These are phyloP conservation scores for Penicillium sp. DNA, from an alignment of 2,329 filamentous ascomycete species.

Conservation along the genomic window DNA sequence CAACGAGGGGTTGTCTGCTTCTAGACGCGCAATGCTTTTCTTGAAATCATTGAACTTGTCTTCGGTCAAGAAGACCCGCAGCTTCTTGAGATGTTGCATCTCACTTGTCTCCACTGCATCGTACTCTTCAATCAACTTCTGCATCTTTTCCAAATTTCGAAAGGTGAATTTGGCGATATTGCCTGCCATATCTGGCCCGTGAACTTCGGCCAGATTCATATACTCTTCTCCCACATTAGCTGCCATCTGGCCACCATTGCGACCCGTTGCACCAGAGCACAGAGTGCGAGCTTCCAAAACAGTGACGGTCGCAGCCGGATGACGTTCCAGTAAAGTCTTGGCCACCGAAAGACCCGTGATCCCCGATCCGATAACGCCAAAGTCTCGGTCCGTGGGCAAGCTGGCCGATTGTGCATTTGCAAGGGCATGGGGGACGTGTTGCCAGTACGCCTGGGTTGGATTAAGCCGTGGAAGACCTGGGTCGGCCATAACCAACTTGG, in stretches of 20 bases:
- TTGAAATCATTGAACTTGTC: slow-evolving; percentile 20
- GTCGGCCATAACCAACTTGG: slow-evolving; percentile 24
- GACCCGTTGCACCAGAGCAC: slow-evolving; percentile 38
- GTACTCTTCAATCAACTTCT: slow-evolving; percentile 35
- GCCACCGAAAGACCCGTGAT: slow-evolving; percentile 36
- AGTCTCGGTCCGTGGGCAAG: slow-evolving; percentile 27
- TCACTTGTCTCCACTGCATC: slow-evolving; percentile 29
- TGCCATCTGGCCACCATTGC: slow-evolving; percentile 38
- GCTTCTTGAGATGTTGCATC: slow-evolving; percentile 22
- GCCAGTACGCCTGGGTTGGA: slow-evolving; percentile 40
- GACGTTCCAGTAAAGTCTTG: slow-evolving; percentile 29
- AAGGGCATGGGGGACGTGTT: slow-evolving; percentile 32
- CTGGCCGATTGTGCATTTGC: slow-evolving; percentile 28
- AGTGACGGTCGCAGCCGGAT: slow-evolving; percentile 27
- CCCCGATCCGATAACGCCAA: slow-evolving; percentile 38
- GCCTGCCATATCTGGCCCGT: slow-evolving; percentile 31
- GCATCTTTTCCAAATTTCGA: slow-evolving; percentile 37
- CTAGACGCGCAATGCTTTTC: slow-evolving; percentile 20
- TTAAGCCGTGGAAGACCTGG: slow-evolving; percentile 37
- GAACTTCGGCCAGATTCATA: slow-evolving; percentile 14
- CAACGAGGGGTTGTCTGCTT: slow-evolving; percentile 22
- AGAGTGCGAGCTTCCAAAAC: slow-evolving; percentile 37
- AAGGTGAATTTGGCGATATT: slow-evolving; percentile 42
- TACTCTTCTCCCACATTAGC: slow-evolving; percentile 30
- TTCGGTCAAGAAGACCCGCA: slow-evolving; percentile 26